Evolutionary conservation across 1,139 yeast species (phyloP).

Genomic region (Debaryomyces subglobosus): DNA sequence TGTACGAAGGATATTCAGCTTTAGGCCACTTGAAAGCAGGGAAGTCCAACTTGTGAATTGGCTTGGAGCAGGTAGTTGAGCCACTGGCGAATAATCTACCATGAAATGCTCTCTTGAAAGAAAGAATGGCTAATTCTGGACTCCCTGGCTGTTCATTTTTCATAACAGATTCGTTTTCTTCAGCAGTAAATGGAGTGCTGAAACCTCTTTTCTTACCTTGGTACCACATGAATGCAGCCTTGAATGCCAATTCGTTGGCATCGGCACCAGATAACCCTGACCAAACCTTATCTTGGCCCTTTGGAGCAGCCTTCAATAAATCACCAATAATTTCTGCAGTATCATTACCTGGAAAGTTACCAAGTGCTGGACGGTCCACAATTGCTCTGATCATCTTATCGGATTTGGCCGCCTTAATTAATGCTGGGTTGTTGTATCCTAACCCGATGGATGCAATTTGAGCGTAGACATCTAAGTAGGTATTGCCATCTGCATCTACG

Average conservation of each 20-base stretch:
- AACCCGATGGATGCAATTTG: conserved; percentile 79
- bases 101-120: conserved; percentile 78
- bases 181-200: conserved; percentile 52
- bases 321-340: conserved; percentile 58
- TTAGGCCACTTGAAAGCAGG: conserved; percentile 89
- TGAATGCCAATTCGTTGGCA: conserved; percentile 83
- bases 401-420: conserved; percentile 62
- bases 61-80: conserved; percentile 78
- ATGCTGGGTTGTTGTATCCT: conserved; percentile 78
- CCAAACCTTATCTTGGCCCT: conserved; percentile 70
- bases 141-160: conserved; percentile 71
- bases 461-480: conserved; percentile 68
- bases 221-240: conserved; percentile 81
- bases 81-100: conserved; percentile 83
- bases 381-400: conserved; percentile 68
- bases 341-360: conserved; percentile 72
- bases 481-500: conserved; percentile 72
- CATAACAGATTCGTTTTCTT: conserved; percentile 67
- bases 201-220: conserved; percentile 63
- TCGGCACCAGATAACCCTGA: conserved; percentile 82
- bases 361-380: conserved; percentile 77
- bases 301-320: conserved; percentile 67
- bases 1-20: conserved; percentile 75
- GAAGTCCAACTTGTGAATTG: conserved; percentile 80
- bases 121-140: conserved; percentile 71